phyloP scores from a whole-genome alignment of 495 filamentous ascomycete genomes.

The Lentithecium fluviatile region DNA sequence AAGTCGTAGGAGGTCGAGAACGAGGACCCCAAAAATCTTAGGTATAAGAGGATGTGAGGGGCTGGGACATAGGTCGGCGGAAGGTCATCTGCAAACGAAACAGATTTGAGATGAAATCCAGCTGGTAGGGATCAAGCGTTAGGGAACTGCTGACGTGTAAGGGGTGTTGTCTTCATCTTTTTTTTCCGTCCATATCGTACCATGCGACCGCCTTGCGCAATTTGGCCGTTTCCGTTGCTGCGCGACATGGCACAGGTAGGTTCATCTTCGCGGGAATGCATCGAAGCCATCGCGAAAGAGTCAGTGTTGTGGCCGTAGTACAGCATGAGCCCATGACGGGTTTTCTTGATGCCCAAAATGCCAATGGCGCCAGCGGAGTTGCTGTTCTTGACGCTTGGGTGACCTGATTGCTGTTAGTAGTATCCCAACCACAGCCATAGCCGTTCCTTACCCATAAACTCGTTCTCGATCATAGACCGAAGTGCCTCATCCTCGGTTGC shows the following conservation, averaged over 20 bases:
- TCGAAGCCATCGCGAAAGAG: conserved; percentile 85
- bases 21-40: too few species aligned
- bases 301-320: conserved; percentile 94
- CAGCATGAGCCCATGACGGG: conserved; percentile 64
- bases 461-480: conserved; percentile 65
- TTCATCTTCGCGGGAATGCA: conserved; percentile 69
- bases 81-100: too few species aligned
- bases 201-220: conserved; percentile 44
- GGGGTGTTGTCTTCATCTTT: conserved; percentile 11
- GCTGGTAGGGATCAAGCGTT: neutral
- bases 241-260: conserved; percentile 86
- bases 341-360: conserved; percentile 79
- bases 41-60: too few species aligned
- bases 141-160: conserved; percentile 1
- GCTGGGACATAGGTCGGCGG: too few species aligned
- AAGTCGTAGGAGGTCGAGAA: too few species aligned
- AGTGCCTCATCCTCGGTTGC: conserved; percentile 72
- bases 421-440: neutral
- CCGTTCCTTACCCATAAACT: conserved; percentile 66
- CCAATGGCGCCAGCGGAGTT: conserved; percentile 76
- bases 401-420: conserved; percentile 48
- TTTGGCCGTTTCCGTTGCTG: conserved; percentile 38
- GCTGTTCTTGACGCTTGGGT: conserved; percentile 72
- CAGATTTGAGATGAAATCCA: neutral
- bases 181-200: conserved; percentile 32